Base-by-base conservation (phyloP, 2,329 filamentous ascomycete species). In the Clonostachys byssicola region DNA sequence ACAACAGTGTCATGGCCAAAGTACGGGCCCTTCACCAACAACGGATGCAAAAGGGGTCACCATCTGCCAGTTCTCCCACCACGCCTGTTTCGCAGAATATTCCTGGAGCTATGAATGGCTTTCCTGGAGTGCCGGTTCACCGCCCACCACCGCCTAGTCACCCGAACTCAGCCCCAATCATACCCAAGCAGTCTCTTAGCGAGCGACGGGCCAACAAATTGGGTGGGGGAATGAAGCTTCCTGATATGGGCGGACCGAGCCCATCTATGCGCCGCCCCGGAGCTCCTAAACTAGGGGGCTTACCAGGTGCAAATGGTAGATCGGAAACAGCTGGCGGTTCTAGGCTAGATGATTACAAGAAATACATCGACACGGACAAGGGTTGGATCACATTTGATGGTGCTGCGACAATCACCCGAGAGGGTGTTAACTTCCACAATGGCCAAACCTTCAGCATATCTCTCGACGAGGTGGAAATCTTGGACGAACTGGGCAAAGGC, bases 401-500 rank as follows among this genome's bases (percentile, higher is more conserved):
- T 55, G 95, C 95, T 55, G 94, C 94, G 12, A 83, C 90, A 5
- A 88, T 99, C 46, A 92, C 92, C 52, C 85, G 89, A 23, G 84
- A 88, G 14, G 94, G 94, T 23, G 92, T 99, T 51, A 87, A 97
- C 60, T 99, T 99, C 61, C 86, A 88, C 20, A 91, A 88, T 49
- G 94, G 94, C 3, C 87, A 86, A 46, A 90, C 85, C 16, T 97
- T 99, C 67, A 90, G 80, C 60, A 97, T 99, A 60, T 97, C 92
- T 5, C 75, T 99, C 40, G 92, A 99, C 60, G 92, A 99, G 65
- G 88, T 99, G 6, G 90, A 97, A 58, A 92, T 89, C 2, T 64
- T 97, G 49, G 90, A 92, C 51, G 94, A 99, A 71, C 73, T 99
- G 12, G 94, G 94, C 42, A 99, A 97, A 68, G 94, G 94, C 39